Base-by-base conservation (phyloP, 495 filamentous ascomycete species). In the Hypomontagnella submonticulosa region DNA sequence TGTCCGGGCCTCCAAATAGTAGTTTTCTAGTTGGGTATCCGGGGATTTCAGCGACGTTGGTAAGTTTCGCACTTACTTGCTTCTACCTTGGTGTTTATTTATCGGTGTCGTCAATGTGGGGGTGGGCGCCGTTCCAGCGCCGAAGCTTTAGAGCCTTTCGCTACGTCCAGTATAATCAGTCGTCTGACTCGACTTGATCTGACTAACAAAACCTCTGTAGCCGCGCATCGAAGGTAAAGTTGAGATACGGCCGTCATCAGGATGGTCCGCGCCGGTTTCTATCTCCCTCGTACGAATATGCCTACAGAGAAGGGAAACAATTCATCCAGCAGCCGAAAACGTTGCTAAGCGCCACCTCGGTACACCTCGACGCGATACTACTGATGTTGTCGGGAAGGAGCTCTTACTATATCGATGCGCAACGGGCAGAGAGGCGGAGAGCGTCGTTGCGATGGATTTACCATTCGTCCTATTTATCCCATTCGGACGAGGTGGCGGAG, bases 381-480 rank as follows among this genome's bases (percentile, higher is more conserved):
- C 88, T 36, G 93, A 97, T 75, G 85, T 97, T 55, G 93, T 99
- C 19, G 96, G 96, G 57, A 97, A 97, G 72, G 96, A 98, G 77
- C 90, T 97, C 83, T 82, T 97, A 30, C 78, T 99, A 57, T 98
- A 92, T 71, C 88, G 93, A 57, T 97, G 93, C 73, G 83, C 88
- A 2, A 82, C 88, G 5, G 93, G 94, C 15, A 91, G 84, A 72
- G 90, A 96, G 68, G 89, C 86, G 54, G 95, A 98, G 69, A 89
- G 85, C 61, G 89, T 99, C 13, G 87, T 96, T 63, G 88, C 89
- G n/a, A 99, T 99, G 95, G 96, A 99, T 72, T 80, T 99, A 33
- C 95, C 95, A 7, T 99, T 99, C 68, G 90, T 97, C 12, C 84
- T 99, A 44, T 97, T 98, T 78, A 97, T 99, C 73, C 95, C 96